Evolutionary conservation across 305 asterid species (phyloP), one percentile per base, ranked within the genome.

Genomic region (Solanum hybrid): DNA sequence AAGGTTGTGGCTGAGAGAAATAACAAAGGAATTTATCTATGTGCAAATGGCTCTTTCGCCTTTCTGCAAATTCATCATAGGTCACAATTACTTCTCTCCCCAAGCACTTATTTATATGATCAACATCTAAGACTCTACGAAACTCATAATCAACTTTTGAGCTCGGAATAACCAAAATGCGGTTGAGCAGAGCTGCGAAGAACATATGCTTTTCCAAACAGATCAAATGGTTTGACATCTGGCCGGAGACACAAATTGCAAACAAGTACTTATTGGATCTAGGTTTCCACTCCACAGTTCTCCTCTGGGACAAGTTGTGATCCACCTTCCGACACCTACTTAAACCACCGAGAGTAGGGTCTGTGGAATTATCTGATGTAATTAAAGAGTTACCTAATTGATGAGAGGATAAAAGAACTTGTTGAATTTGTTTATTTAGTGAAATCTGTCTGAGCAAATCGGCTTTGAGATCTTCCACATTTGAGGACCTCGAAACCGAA

Each of bases 141-240:
- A 78, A 78, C 92, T 94, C 98, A 80, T 45, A 97, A 91, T 97
- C 99, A 80, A 97, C 98, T 91, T 94, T 96, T 7, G 98, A 91
- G 90, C 98, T 97, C 0, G 99, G 99, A 89, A 97, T 94, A 86
- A 97, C 99, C 93, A 97, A 90, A 24, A 94, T 60, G 37, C 99
- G 94, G 76, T 94, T 94, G 89, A 97, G 94, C 92, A 95, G 51
- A 60, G 99, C 98, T 2, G 99, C 99, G 38, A 97, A 97, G 88
- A 96, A 94, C 98, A 97, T 95, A 88, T 96, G 99, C 92, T 95
- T 96, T 93, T 96, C 99, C 81, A 76, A 76, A 76, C 99, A 97
- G 90, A 96, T 96, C 95, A 97, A 94, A 93, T 95, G 99, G 91
- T 97, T 97, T 5, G 99, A 97, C 98, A 97, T 96, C 92, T 97